These are phyloP conservation scores for Crassisporium funariophilum DNA, from an alignment of 768 basidiomycete genomes.

Conservation along the genomic window DNA sequence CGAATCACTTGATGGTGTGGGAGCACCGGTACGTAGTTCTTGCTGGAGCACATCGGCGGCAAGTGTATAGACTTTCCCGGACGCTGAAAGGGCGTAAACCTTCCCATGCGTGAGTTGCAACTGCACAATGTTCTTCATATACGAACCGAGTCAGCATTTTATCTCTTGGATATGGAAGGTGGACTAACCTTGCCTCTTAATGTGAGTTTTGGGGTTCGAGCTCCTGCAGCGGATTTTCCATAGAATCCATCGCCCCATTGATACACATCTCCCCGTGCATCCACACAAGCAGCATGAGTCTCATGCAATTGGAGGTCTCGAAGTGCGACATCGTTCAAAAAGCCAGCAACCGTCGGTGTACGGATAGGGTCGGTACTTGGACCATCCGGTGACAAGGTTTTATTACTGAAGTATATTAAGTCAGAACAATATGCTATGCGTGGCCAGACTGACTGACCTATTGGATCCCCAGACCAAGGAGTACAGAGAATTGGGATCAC, in stretches of 20 bases:
- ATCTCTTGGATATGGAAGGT: conserved; percentile 1
- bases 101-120: conserved; percentile 60
- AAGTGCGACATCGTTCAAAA: conserved; percentile 70
- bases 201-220: conserved; percentile 48
- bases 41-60: conserved; percentile 55
- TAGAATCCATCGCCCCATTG: conserved; percentile 80
- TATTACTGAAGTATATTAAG: conserved; percentile 38
- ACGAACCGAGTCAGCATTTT: background rate
- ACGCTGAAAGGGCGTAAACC: conserved; percentile 78
- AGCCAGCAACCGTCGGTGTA: conserved; percentile 50
- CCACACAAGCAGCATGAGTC: conserved; percentile 72
- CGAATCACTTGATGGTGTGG: conserved; percentile 45
- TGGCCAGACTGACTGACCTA: conserved; percentile 43
- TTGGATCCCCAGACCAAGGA: conserved; percentile 79
- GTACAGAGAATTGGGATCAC: conserved; percentile 37
- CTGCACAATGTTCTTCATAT: conserved; percentile 63
- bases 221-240: conserved; percentile 30
- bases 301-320: conserved; percentile 72
- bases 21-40: conserved; percentile 34
- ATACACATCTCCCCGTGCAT: conserved; percentile 78
- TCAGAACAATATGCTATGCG: conserved; percentile 3
- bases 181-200: conserved; percentile 64
- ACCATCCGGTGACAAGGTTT: conserved; percentile 44
- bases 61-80: conserved; percentile 75
- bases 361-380: conserved; percentile 44